These are phyloP conservation scores for Rhodofomes roseus DNA, from an alignment of 1,284 basidiomycete genomes.

Conservation along the genomic window DNA sequence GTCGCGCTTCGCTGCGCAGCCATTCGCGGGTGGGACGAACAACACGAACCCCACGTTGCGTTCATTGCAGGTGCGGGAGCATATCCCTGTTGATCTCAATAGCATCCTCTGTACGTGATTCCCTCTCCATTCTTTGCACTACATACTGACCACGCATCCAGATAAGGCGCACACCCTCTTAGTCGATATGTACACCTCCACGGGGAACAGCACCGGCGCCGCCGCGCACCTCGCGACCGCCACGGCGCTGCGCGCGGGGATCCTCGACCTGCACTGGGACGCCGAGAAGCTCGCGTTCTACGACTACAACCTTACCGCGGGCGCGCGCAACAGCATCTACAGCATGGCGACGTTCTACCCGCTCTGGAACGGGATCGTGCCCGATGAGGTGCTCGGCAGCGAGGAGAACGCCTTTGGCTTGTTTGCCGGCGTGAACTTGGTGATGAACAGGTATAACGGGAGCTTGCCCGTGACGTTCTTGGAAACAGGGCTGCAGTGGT, in stretches of 20 bases:
- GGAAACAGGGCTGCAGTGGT: slow-evolving; percentile 76
- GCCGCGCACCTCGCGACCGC: slow-evolving; percentile 59
- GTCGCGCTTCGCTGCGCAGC: slow-evolving; percentile 46
- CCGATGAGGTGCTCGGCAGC: slow-evolving; percentile 60
- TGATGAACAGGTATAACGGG: slow-evolving; percentile 83
- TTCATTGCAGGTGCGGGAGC: slow-evolving; percentile 67
- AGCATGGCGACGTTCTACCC: slow-evolving; percentile 80
- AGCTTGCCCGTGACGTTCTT: slow-evolving; percentile 75
- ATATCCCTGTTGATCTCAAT: slow-evolving; percentile 79
- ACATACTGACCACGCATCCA: slow-evolving; percentile 20
- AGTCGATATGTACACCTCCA: slow-evolving; percentile 58
- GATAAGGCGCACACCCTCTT: slow-evolving; percentile 64
- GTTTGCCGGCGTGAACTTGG: slow-evolving; percentile 73
- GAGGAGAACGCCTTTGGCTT: slow-evolving; percentile 63
- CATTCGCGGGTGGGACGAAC: slow-evolving; percentile 34
- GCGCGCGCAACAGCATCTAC: slow-evolving; percentile 61
- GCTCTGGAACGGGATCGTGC: slow-evolving; percentile 84
- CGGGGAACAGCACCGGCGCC: slow-evolving; percentile 39
- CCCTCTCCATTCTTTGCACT: too few species aligned
- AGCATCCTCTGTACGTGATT: slow-evolving; percentile 72
- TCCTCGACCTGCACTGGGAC: slow-evolving; percentile 90
- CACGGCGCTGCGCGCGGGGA: slow-evolving; percentile 54
- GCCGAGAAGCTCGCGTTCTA: slow-evolving; percentile 80
- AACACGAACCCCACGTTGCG: slow-evolving; percentile 54
- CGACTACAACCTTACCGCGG: slow-evolving; percentile 75